phyloP scores from a whole-genome alignment of 345 rosid species.

The Sapria himalayana region DNA sequence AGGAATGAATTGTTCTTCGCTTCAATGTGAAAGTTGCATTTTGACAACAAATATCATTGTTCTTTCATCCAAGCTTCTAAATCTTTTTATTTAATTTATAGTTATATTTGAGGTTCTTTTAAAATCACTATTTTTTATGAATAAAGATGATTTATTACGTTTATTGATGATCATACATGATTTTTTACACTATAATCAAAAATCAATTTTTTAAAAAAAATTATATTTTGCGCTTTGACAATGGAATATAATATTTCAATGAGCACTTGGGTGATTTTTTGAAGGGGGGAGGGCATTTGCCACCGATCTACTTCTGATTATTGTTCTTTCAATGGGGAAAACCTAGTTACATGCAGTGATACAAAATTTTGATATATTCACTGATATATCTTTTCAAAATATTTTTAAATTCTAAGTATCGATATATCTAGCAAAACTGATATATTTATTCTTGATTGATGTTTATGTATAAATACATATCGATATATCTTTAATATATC shows the following conservation, averaged over 20 bases:
- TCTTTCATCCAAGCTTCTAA: background rate
- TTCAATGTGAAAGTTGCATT: background rate
- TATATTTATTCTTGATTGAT: too few relatives aligned
- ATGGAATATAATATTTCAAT: background rate
- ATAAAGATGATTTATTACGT: background rate
- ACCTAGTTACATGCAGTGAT: too few relatives aligned
- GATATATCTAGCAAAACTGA: too few relatives aligned
- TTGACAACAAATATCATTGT: background rate
- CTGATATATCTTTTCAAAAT: too few relatives aligned
- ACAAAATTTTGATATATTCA: too few relatives aligned
- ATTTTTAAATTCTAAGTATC: too few relatives aligned
- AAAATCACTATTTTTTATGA: background rate
- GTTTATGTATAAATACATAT: too few relatives aligned
- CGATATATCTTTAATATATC: too few relatives aligned
- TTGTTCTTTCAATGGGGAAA: too few relatives aligned
- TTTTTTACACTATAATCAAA: background rate
- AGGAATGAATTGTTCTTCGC: background rate
- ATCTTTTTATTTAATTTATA: background rate
- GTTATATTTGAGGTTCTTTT: background rate
- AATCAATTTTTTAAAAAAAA: background rate
- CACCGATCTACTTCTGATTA: too few relatives aligned
- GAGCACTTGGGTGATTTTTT: background rate
- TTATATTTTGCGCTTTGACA: background rate
- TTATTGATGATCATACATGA: background rate
- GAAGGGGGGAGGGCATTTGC: too few relatives aligned